Conservation (phyloP, 768 basidiomycete species). For the Suillus spraguei region DNA sequence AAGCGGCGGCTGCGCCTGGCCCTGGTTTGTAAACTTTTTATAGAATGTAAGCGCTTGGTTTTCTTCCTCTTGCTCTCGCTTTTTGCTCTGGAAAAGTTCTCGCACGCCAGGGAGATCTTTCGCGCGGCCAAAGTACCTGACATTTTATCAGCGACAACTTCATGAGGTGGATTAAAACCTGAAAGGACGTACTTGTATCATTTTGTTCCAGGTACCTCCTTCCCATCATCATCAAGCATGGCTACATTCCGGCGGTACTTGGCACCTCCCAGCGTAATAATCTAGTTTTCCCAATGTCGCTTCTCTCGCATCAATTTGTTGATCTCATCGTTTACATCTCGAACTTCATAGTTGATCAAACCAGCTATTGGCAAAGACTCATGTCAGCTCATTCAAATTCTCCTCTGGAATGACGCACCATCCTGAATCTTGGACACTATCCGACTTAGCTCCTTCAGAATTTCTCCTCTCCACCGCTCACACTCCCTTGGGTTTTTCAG, state of each 20-base stretch:
- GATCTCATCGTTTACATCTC: constrained; percentile 94
- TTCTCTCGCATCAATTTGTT: constrained; percentile 96
- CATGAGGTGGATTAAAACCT: neutral
- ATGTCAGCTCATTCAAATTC: constrained; percentile 1
- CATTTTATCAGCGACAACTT: neutral
- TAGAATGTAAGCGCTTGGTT: constrained; percentile 73
- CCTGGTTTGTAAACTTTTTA: constrained; percentile 88
- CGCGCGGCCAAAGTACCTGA: constrained; percentile 94
- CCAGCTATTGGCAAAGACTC: constrained; percentile 57
- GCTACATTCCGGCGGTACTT: constrained; percentile 94
- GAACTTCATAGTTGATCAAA: constrained; percentile 92
- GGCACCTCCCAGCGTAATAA: constrained; percentile 93
- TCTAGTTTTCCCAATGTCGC: constrained; percentile 97
- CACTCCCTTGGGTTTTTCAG: constrained; percentile 92
- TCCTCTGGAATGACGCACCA: constrained; percentile 47
- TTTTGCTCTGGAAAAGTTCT: constrained; percentile 88
- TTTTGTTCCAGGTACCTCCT: constrained; percentile 94
- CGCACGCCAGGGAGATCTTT: constrained; percentile 95
- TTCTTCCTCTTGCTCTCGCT: constrained; percentile 89
- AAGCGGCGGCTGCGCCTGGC: constrained; percentile 68
- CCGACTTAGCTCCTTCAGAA: constrained; percentile 89
- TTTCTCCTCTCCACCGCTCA: constrained; percentile 96
- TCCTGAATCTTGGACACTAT: constrained; percentile 99
- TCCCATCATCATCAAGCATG: constrained; percentile 93
- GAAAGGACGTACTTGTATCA: constrained; percentile 83